Evolutionary conservation across 2,329 filamentous ascomycete species (phyloP).

Genomic region (Albifimbria verrucaria): DNA sequence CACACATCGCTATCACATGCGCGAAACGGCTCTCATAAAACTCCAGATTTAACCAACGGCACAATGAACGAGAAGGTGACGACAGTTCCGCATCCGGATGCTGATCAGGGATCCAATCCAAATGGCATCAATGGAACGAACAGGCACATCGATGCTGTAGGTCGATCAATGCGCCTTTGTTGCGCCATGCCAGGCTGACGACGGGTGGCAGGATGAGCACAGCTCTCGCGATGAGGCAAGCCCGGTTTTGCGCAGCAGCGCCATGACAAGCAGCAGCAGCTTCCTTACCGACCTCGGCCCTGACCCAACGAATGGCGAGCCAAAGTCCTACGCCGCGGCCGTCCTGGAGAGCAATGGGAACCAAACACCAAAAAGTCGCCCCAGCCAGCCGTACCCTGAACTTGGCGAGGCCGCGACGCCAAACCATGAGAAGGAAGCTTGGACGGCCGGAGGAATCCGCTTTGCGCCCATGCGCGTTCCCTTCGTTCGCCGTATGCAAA

Average conservation of each 20-base stretch:
- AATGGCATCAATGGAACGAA: neutral
- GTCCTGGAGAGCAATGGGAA: slow-evolving; percentile 9
- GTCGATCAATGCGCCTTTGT: too few relatives aligned
- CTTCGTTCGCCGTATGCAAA: slow-evolving; percentile 69
- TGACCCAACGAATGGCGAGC: neutral
- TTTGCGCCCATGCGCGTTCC: slow-evolving; percentile 81
- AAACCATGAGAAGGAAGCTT: slow-evolving; percentile 23
- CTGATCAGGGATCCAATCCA: slow-evolving; percentile 3
- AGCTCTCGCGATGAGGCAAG: neutral
- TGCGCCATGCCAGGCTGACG: too few relatives aligned
- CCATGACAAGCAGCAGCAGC: neutral
- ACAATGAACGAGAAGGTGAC: slow-evolving; percentile 18
- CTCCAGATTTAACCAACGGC: slow-evolving; percentile 5
- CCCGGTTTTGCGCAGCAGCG: neutral
- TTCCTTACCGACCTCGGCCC: neutral
- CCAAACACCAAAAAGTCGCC: slow-evolving; percentile 1
- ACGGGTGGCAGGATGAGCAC: neutral
- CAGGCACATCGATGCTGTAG: neutral
- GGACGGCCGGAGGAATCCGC: slow-evolving; percentile 57
- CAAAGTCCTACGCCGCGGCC: slow-evolving; percentile 17
- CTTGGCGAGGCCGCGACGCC: slow-evolving; percentile 17
- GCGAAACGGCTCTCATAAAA: neutral
- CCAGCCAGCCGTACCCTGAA: slow-evolving; percentile 20
- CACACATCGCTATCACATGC: neutral
- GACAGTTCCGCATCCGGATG: slow-evolving; percentile 14